These are phyloP conservation scores for Xanthoparmelia taractica DNA, from an alignment of 495 filamentous ascomycete species.

Conservation along the genomic window DNA sequence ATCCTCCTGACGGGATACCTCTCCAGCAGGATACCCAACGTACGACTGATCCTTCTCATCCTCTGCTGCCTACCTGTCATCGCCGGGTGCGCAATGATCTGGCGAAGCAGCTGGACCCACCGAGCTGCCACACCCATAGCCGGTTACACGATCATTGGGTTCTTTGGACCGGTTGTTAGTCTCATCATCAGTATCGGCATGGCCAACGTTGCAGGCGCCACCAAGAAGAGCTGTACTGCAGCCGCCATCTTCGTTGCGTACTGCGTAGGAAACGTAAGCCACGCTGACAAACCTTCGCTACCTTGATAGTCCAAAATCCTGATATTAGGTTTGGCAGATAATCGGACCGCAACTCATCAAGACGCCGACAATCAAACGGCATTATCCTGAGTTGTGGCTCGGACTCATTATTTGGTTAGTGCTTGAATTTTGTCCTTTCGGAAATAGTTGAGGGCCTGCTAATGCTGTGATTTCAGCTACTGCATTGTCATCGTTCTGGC, in stretches of 20 bases:
- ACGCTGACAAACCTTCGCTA: background rate
- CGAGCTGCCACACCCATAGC: slow-evolving; percentile 55
- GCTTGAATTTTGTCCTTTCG: slow-evolving; percentile 4
- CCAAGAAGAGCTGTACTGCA: slow-evolving; percentile 69
- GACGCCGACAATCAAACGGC: slow-evolving; percentile 48
- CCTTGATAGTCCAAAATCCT: background rate
- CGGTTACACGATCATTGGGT: slow-evolving; percentile 63
- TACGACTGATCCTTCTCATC: slow-evolving; percentile 56
- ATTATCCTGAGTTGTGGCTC: slow-evolving; percentile 65
- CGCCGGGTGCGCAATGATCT: slow-evolving; percentile 65
- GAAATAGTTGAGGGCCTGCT: slow-evolving; percentile 8
- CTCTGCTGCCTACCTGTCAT: slow-evolving; percentile 62
- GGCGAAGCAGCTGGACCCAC: slow-evolving; percentile 59
- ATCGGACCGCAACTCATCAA: slow-evolving; percentile 64
- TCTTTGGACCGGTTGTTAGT: slow-evolving; percentile 59
- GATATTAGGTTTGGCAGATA: slow-evolving; percentile 34
- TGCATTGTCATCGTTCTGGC: slow-evolving; percentile 57
- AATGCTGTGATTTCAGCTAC: slow-evolving; percentile 41
- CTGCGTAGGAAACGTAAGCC: slow-evolving; percentile 51
- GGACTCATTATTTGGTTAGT: slow-evolving; percentile 62
- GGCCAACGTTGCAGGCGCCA: slow-evolving; percentile 66
- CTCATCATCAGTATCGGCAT: slow-evolving; percentile 61
- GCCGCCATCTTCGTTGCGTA: slow-evolving; percentile 68
- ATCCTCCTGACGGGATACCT: slow-evolving; percentile 60
- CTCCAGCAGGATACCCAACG: slow-evolving; percentile 50